These are phyloP conservation scores for Geotrichum histeridarum DNA, from an alignment of 1,139 yeast species.

Conservation along the genomic window DNA sequence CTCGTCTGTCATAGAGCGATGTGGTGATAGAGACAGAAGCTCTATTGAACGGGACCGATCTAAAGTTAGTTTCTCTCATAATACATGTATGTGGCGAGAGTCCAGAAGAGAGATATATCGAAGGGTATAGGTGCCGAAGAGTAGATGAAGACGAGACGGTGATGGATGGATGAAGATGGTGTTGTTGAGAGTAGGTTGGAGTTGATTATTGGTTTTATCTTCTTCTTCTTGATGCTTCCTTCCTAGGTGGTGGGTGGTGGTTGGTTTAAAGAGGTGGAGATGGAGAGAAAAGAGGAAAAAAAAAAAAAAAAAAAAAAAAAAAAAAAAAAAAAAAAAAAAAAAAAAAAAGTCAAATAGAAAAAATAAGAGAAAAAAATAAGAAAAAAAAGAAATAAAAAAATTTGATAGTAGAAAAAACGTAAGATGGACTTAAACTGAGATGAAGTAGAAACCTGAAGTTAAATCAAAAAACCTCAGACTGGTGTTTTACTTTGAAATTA, in stretches of 20 bases:
- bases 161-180: background rate
- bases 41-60: conserved; percentile 69
- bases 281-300: conserved; percentile 1
- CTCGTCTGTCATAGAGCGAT: conserved; percentile 83
- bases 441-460: too few relatives aligned
- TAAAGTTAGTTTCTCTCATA: conserved; percentile 90
- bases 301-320: background rate
- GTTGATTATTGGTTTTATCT: background rate
- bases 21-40: conserved; percentile 90
- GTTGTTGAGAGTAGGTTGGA: background rate
- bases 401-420: background rate
- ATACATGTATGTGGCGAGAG: conserved; percentile 6
- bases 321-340: background rate
- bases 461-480: too few relatives aligned
- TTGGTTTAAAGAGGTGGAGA: background rate
- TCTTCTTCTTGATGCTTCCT: background rate
- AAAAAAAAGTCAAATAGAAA: background rate
- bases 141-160: background rate
- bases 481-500: too few relatives aligned
- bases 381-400: background rate
- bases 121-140: background rate
- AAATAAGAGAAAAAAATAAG: background rate
- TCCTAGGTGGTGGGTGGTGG: background rate
- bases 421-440: too few relatives aligned
- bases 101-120: background rate